Percentiles rank a stretch among this genome's conserved stretches.
phyloP scores from a whole-genome alignment of 2,329 filamentous ascomycete genomes.

The Capronia epimyces region DNA sequence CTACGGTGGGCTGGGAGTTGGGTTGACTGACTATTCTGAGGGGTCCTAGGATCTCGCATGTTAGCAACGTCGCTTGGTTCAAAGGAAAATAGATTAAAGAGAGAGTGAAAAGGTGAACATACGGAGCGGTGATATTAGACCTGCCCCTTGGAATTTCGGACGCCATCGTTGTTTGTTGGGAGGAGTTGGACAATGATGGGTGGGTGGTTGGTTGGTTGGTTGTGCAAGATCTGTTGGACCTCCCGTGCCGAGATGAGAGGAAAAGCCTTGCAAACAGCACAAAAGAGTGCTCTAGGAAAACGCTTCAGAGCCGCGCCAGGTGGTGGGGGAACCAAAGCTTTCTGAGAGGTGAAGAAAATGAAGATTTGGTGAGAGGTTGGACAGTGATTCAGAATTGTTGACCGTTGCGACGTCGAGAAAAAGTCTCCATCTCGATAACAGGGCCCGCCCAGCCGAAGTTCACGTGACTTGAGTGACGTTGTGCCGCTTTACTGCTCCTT shows the following conservation, averaged over 20 bases:
- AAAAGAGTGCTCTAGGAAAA: background rate
- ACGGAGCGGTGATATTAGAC: conserved; percentile 16
- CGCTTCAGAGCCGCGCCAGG: background rate
- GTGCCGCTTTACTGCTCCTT: background rate
- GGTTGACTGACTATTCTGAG: conserved; percentile 70
- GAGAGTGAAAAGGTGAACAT: background rate
- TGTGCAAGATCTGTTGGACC: conserved; percentile 49
- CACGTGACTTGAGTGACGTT: background rate
- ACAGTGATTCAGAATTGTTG: conserved; percentile 1
- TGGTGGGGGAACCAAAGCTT: background rate
- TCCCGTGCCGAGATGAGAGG: background rate
- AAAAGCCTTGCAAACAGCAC: background rate
- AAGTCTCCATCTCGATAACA: conserved; percentile 51
- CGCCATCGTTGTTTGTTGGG: conserved; percentile 5
- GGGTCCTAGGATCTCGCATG: conserved; percentile 59
- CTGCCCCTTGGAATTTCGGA: conserved; percentile 18
- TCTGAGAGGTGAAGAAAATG: background rate
- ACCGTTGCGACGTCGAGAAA: conserved; percentile 40
- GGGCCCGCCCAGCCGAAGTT: background rate
- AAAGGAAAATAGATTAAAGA: background rate
- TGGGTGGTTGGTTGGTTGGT: conserved; percentile 6
- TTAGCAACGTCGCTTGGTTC: conserved; percentile 1
- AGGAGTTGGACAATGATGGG: background rate
- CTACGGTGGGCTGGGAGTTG: background rate
- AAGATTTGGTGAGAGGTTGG: conserved; percentile 1